Conservation (phyloP, 2,329 filamentous ascomycete species). For the Amauroascus niger region DNA sequence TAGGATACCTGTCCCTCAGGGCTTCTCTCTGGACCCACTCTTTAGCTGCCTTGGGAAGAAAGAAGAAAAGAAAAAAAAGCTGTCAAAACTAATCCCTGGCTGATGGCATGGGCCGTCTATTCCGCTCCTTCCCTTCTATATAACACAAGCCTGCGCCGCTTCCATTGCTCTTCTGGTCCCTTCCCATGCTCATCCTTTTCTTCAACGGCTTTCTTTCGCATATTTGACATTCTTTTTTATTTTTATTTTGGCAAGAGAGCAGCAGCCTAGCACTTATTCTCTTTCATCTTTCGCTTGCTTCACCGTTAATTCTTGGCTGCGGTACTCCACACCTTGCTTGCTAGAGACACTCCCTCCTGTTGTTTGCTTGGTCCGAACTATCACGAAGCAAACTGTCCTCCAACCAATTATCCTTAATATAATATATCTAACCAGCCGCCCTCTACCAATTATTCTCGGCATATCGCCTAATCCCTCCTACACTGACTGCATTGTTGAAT, state of each 20-base stretch:
- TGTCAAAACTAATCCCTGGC: conserved; percentile 1
- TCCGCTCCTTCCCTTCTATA: not conserved
- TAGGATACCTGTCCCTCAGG: not conserved
- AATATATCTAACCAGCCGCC: not conserved
- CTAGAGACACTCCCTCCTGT: not conserved
- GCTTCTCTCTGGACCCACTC: conserved; percentile 7
- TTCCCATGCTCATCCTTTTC: not conserved
- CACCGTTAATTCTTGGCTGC: not conserved
- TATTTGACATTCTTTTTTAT: not conserved
- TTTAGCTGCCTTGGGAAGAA: not conserved
- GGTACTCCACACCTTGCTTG: conserved; percentile 2
- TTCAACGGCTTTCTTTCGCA: not conserved
- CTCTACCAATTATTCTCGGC: not conserved
- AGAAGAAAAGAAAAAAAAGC: not conserved
- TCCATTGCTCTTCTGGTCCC: not conserved
- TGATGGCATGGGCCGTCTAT: not conserved
- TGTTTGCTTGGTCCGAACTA: conserved; percentile 12
- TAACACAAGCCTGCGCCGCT: not conserved
- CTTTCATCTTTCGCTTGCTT: not conserved
- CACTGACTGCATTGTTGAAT: not conserved
- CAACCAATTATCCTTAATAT: conserved; percentile 8
- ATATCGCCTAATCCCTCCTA: not conserved
- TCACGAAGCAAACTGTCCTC: conserved; percentile 12
- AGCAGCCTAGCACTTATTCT: not conserved
- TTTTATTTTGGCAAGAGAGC: not conserved